Base-by-base conservation (phyloP, 2,329 filamentous ascomycete species). In the Tetracladium maxilliforme region DNA sequence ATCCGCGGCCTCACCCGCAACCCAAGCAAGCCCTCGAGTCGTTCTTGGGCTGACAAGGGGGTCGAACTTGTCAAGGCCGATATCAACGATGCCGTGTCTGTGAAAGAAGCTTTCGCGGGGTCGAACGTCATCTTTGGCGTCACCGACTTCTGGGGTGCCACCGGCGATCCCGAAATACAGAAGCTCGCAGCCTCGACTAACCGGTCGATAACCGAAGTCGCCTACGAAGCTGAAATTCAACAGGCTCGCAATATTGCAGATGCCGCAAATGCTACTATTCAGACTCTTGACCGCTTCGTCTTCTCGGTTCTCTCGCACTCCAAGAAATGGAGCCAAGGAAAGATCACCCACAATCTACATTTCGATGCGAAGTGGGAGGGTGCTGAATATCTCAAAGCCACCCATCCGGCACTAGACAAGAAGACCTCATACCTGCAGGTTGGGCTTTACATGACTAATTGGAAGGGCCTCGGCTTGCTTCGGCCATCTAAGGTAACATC, bases 171-270 rank as follows among this genome's bases (percentile, higher is more conserved):
- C 0, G 53, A 58, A 30, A 52, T 47, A 30, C 51, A 54, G 9
- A 37, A 43, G 13, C 44, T 46, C 24, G 57, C 53, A 4, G 30
- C 37, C 5, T 45, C 48, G 16, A 34, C 42, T 9, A 56, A 52
- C 5, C 40, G 61, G 10, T 51, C 48, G 0, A 55, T 51, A 32
- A 48, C 56, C 8, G 41, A 41, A 27, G 57, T 52, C 30, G 57
- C 57, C 1, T 63, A 59, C 31, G 47, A 63, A 1, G 42, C 56
- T 3, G 67, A 71, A 42, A 39, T 54, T 6, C 46, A 47, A 10
- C 58, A 69, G 26, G 64, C 64, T 0, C 56, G 52, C 31, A 71
- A 70, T 30, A 61, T 71, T 16, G 60, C 53, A 4, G 56, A 67
- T 31, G 65, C 63, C 0, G 65, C 64, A 0, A 58, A 58, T 2